phyloP scores from a whole-genome alignment of 2,329 filamentous ascomycete genomes.

The Coccinonectria pachysandricola region DNA sequence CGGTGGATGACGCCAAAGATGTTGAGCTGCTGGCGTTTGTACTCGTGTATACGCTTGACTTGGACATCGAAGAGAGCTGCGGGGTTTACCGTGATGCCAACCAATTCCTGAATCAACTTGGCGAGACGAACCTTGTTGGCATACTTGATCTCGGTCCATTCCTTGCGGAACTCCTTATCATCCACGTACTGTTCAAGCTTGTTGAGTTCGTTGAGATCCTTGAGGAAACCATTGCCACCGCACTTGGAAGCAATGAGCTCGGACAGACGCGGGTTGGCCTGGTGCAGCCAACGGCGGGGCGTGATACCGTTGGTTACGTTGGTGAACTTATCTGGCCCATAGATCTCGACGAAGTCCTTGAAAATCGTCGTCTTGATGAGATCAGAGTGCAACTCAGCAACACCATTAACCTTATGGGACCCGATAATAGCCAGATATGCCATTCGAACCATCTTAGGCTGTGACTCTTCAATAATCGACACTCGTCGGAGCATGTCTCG shows the following conservation, averaged over 20 bases:
- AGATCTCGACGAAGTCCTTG: conserved; percentile 95
- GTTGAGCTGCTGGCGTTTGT: conserved; percentile 98
- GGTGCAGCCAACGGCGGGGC: conserved; percentile 89
- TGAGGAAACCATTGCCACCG: conserved; percentile 75
- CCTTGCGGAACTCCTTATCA: conserved; percentile 82
- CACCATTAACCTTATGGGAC: conserved; percentile 98
- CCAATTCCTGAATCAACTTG: conserved; percentile 77
- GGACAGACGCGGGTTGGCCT: conserved; percentile 88
- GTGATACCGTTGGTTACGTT: conserved; percentile 99
- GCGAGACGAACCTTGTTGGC: conserved; percentile 91
- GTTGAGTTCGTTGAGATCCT: conserved; percentile 78
- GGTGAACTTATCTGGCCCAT: conserved; percentile 93
- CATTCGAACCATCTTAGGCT: conserved; percentile 98
- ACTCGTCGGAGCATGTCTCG: conserved; percentile 75
- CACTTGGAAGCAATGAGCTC: conserved; percentile 86
- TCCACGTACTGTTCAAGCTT: conserved; percentile 75
- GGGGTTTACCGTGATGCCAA: conserved; percentile 75
- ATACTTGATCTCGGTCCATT: conserved; percentile 95
- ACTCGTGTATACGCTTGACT: conserved; percentile 98
- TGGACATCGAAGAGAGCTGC: conserved; percentile 89
- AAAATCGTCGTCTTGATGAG: conserved; percentile 99
- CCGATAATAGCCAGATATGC: conserved; percentile 89
- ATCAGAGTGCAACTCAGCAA: conserved; percentile 94
- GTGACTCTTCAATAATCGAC: conserved; percentile 96
- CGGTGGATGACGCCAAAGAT: conserved; percentile 97